Evolutionary conservation across 2,329 filamentous ascomycete genomes (phyloP).

Genomic region (Lomentospora prolificans): DNA sequence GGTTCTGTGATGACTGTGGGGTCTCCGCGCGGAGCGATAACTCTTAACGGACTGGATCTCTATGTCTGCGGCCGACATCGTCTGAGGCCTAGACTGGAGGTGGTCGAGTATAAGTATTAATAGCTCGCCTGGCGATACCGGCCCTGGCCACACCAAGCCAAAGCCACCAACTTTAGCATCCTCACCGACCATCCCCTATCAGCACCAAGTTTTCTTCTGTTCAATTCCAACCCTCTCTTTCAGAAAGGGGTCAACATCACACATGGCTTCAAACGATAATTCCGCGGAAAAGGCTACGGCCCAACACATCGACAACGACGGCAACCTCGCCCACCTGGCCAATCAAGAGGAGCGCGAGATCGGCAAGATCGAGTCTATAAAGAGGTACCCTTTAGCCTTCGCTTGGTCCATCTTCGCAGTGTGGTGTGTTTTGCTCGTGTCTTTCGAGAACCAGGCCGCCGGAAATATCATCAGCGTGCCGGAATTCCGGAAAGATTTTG

Average conservation of each 20-base stretch:
- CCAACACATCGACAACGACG: neutral
- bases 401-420: neutral
- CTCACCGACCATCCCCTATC: too few relatives aligned
- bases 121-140: too few relatives aligned
- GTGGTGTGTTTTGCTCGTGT: neutral
- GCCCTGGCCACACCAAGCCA: too few relatives aligned
- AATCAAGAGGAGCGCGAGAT: neutral
- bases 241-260: neutral
- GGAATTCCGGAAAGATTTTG: neutral
- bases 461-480: neutral
- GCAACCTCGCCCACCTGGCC: neutral
- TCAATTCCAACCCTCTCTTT: too few relatives aligned
- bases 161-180: too few relatives aligned
- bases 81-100: too few relatives aligned
- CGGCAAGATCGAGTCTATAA: neutral
- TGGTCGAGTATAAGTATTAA: too few relatives aligned
- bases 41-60: too few relatives aligned
- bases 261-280: neutral
- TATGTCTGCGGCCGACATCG: too few relatives aligned
- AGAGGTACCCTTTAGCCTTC: neutral
- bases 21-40: neutral
- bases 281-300: neutral
- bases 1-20: neutral
- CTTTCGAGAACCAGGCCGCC: conserved; percentile 2
- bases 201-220: too few relatives aligned